phyloP scores from a whole-genome alignment of 495 filamentous ascomycete genomes.

The Trichoderma asperelloides region DNA sequence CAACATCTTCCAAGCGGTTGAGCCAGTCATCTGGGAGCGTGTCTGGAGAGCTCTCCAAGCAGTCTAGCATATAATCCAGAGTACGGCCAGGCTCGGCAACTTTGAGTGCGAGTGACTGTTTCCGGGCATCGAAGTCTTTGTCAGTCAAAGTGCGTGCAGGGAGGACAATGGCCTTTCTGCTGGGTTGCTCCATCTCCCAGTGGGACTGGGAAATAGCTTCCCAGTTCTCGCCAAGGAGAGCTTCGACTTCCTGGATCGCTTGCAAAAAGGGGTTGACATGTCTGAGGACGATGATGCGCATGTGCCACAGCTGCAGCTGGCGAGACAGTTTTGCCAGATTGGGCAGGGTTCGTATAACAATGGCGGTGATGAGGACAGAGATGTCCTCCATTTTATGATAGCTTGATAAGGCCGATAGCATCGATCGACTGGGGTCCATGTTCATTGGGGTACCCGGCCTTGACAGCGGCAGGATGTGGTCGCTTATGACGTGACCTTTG shows the following conservation, averaged over 20 bases:
- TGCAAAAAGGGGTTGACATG: constrained; percentile 59
- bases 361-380: constrained; percentile 81
- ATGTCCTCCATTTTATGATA: constrained; percentile 64
- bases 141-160: constrained; percentile 18
- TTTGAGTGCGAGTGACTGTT: constrained; percentile 54
- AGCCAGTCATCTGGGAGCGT: constrained; percentile 82
- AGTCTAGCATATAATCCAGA: constrained; percentile 77
- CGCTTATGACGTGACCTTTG: constrained; percentile 78
- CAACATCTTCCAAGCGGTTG: constrained; percentile 70
- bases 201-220: constrained; percentile 35
- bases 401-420: constrained; percentile 39
- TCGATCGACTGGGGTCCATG: constrained; percentile 19
- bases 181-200: constrained; percentile 18
- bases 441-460: constrained; percentile 43
- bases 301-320: constrained; percentile 64
- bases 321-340: constrained; percentile 62
- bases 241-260: constrained; percentile 55
- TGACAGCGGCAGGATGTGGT: constrained; percentile 54
- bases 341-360: constrained; percentile 76
- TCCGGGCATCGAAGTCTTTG: constrained; percentile 52
- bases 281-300: constrained; percentile 63
- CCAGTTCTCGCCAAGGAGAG: constrained; percentile 55
- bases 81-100: constrained; percentile 60
- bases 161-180: constrained; percentile 15
- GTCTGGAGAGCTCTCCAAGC: constrained; percentile 72